Percentiles rank a stretch among this genome's conserved stretches.
These are phyloP conservation scores for Periconia macrospinosa DNA, from an alignment of 2,329 filamentous ascomycete genomes.

Conservation along the genomic window DNA sequence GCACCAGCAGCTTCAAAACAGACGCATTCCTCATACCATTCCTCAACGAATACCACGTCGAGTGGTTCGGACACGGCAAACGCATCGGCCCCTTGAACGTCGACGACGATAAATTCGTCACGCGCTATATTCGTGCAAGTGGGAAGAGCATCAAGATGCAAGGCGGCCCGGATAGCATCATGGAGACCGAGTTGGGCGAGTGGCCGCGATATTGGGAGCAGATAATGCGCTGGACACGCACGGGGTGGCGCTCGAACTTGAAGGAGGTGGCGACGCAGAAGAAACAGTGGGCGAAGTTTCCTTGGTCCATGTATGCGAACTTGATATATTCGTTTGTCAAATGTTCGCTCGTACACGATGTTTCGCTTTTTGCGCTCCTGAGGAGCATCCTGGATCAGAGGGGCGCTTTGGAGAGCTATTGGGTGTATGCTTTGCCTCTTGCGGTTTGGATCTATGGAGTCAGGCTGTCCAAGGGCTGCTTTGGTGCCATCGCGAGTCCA, in stretches of 20 bases:
- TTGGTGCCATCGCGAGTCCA: slow-evolving; percentile 57
- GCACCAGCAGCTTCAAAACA: slow-evolving; percentile 18
- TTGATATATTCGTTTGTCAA: slow-evolving; percentile 59
- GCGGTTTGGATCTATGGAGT: slow-evolving; percentile 55
- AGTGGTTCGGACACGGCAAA: slow-evolving; percentile 24
- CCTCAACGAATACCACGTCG: slow-evolving; percentile 14
- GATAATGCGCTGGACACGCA: slow-evolving; percentile 60
- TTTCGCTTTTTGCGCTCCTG: slow-evolving; percentile 42
- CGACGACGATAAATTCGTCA: slow-evolving; percentile 67
- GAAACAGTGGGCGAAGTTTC: slow-evolving; percentile 48
- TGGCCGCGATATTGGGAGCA: slow-evolving; percentile 56
- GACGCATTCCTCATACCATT: slow-evolving; percentile 5
- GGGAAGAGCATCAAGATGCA: slow-evolving; percentile 50
- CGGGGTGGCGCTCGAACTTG: slow-evolving; percentile 53
- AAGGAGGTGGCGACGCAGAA: slow-evolving; percentile 24
- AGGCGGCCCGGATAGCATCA: slow-evolving; percentile 49
- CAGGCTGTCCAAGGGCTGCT: slow-evolving; percentile 61
- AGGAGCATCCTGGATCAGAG: slow-evolving; percentile 2
- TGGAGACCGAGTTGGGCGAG: slow-evolving; percentile 58
- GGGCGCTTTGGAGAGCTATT: slow-evolving; percentile 5
- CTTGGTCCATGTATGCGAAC: slow-evolving; percentile 60
- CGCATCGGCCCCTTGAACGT: slow-evolving; percentile 54
- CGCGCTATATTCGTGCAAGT: slow-evolving; percentile 54
- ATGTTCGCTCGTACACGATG: slow-evolving; percentile 56
- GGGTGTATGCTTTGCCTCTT: slow-evolving; percentile 23